A percentile compares a stretch with the other conserved stretches of the same genome.
These are phyloP conservation scores for Podaxis pistillaris DNA, from an alignment of 768 basidiomycete species.

Conservation along the genomic window DNA sequence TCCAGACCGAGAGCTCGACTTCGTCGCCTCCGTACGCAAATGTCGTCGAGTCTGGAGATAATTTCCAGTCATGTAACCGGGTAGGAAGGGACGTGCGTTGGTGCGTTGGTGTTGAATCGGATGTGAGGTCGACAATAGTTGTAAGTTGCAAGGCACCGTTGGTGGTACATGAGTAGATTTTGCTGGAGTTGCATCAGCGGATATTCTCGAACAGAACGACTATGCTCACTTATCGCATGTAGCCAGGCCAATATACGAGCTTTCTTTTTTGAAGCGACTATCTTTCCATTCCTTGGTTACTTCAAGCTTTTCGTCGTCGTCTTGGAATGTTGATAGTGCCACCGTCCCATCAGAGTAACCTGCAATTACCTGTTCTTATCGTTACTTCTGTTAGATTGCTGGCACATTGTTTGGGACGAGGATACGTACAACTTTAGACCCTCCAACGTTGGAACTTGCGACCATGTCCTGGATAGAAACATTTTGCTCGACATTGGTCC, in stretches of 20 bases:
- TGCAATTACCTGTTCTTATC: conserved; percentile 62
- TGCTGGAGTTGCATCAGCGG: not conserved
- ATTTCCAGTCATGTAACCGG: conserved; percentile 65
- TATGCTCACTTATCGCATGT: conserved; percentile 45
- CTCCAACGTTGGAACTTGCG: conserved; percentile 24
- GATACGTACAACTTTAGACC: conserved; percentile 38
- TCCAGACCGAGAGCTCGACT: conserved; percentile 82
- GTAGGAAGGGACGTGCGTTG: conserved; percentile 49
- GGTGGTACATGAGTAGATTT: conserved; percentile 58
- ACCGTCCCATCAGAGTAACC: conserved; percentile 61
- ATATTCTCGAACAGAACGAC: conserved; percentile 5
- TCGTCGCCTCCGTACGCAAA: conserved; percentile 88
- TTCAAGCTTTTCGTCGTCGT: conserved; percentile 37
- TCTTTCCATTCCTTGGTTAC: conserved; percentile 60
- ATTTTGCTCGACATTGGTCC: conserved; percentile 13
- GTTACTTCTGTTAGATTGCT: conserved; percentile 16
- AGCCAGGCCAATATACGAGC: conserved; percentile 59
- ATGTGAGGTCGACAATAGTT: conserved; percentile 18
- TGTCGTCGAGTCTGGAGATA: conserved; percentile 47
- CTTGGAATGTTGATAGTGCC: conserved; percentile 40
- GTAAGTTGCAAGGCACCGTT: conserved; percentile 69
- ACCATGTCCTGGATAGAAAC: conserved; percentile 34
- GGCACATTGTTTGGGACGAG: not conserved
- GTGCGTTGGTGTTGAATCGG: conserved; percentile 14
- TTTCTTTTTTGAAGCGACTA: conserved; percentile 50